Percentiles rank a stretch among this genome's conserved stretches.
Conservation (phyloP, 257 asterid species). For the Echium plantagineum region DNA sequence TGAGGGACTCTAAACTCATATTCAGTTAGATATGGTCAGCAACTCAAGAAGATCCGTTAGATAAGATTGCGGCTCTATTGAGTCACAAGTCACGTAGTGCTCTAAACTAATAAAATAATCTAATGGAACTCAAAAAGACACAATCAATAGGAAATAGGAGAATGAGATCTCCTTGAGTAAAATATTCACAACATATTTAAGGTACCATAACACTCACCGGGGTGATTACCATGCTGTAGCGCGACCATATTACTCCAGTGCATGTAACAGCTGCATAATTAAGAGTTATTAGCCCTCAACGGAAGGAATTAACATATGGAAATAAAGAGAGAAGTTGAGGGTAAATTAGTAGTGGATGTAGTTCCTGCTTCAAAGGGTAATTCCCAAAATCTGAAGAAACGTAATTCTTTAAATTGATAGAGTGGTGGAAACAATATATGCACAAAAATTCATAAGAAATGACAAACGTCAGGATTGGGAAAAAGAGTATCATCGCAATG, state of each 20-base stretch:
- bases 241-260: slow-evolving; percentile 1
- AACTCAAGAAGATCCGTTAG: no score
- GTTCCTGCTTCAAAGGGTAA: no score
- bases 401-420: neutral
- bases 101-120: neutral
- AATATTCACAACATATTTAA: no score
- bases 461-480: neutral
- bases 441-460: neutral
- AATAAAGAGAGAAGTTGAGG: neutral
- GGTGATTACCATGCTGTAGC: slow-evolving; percentile 3
- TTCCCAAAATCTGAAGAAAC: neutral
- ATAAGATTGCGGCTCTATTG: no score
- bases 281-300: neutral
- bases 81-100: neutral
- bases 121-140: neutral
- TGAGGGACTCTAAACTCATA: neutral
- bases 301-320: neutral
- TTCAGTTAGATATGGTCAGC: neutral
- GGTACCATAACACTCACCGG: slow-evolving; percentile 3
- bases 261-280: slow-evolving; percentile 4
- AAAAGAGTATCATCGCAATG: neutral
- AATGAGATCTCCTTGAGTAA: neutral
- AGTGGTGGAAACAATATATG: neutral
- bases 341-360: neutral
- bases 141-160: neutral